Percentiles rank a stretch among this genome's conserved stretches.
phyloP scores from a whole-genome alignment of 176 grass and related monocot genomes.

The Carex littledalei region DNA sequence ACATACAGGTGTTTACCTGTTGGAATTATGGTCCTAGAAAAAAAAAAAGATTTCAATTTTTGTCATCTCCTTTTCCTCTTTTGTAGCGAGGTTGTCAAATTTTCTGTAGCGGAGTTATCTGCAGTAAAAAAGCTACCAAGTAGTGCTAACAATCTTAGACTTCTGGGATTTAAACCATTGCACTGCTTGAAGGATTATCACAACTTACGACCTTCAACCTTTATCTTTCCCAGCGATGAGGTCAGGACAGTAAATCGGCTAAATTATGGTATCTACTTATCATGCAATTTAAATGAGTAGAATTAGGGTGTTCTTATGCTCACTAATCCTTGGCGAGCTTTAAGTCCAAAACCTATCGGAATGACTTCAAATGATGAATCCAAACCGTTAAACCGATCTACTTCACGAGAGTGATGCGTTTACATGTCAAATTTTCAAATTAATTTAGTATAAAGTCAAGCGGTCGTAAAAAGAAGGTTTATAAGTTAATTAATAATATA shows the following conservation, averaged over 20 bases:
- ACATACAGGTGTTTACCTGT: background rate
- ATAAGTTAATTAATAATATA: too few relatives aligned
- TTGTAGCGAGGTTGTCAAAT: conserved; percentile 62
- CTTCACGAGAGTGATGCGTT: too few relatives aligned
- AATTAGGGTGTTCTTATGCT: too few relatives aligned
- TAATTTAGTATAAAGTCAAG: too few relatives aligned
- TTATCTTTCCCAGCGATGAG: conserved; percentile 90
- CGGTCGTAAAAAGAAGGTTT: too few relatives aligned
- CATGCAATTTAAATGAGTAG: background rate
- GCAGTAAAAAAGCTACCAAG: conserved; percentile 71
- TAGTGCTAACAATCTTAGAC: conserved; percentile 58
- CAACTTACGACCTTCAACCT: conserved; percentile 85
- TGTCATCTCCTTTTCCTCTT: conserved; percentile 16
- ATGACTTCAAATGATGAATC: too few relatives aligned
- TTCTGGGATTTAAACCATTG: conserved; percentile 89
- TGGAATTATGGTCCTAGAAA: background rate
- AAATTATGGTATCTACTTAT: background rate
- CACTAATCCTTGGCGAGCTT: too few relatives aligned
- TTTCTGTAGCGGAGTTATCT: conserved; percentile 66
- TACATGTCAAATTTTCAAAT: too few relatives aligned
- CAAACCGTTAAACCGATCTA: too few relatives aligned
- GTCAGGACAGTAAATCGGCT: conserved; percentile 27
- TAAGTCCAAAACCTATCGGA: too few relatives aligned
- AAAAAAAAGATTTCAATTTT: background rate
- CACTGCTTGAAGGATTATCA: conserved; percentile 94